These are phyloP conservation scores for Ilex asprella DNA, from an alignment of 257 asterid genomes.

Conservation along the genomic window DNA sequence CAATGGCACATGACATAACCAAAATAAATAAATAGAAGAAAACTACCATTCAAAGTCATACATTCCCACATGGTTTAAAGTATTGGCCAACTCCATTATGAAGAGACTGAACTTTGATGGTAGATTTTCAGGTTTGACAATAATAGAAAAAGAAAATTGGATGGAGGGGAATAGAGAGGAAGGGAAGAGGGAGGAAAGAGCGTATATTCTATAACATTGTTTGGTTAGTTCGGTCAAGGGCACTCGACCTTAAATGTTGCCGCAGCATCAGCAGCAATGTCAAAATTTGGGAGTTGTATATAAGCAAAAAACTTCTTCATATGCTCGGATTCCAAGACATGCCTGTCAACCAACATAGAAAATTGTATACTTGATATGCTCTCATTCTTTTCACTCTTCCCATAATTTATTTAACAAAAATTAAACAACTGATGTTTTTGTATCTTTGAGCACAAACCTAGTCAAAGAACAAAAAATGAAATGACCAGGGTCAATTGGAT, in stretches of 20 bases:
- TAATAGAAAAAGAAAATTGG: too few relatives aligned
- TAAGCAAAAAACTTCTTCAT: slow-evolving; percentile 44
- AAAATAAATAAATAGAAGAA: too few relatives aligned
- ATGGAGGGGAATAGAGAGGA: background rate
- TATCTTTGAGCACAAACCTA: background rate
- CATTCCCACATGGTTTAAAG: too few relatives aligned
- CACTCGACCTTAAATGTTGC: slow-evolving; percentile 41
- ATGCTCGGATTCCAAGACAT: slow-evolving; percentile 41
- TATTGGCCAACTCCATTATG: too few relatives aligned
- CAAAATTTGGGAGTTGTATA: slow-evolving; percentile 44
- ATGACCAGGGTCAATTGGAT: slow-evolving; percentile 7
- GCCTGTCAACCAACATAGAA: slow-evolving; percentile 18
- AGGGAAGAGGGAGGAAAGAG: background rate
- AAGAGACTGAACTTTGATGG: too few relatives aligned
- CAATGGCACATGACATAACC: too few relatives aligned
- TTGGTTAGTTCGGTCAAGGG: background rate
- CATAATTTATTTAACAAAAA: too few relatives aligned
- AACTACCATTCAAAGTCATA: too few relatives aligned
- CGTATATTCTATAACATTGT: background rate
- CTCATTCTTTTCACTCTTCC: too few relatives aligned
- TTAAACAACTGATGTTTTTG: too few relatives aligned
- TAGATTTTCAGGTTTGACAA: too few relatives aligned
- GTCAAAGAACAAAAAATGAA: background rate
- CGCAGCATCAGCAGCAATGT: slow-evolving; percentile 49
- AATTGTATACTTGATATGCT: background rate